Evolutionary conservation across 2,329 filamentous ascomycete species (phyloP).

Genomic region (Sphaerulina musiva): DNA sequence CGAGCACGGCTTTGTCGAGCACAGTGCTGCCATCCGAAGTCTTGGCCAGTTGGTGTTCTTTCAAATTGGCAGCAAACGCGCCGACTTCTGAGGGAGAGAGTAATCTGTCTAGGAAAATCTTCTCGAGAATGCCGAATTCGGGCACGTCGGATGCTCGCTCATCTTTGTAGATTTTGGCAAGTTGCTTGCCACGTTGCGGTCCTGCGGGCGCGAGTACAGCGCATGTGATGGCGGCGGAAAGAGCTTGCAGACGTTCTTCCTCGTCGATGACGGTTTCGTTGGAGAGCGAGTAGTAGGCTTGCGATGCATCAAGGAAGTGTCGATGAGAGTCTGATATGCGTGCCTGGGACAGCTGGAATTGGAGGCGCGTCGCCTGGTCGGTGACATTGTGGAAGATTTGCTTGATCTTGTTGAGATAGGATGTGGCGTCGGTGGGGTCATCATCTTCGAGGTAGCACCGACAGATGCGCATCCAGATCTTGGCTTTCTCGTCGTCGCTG

Average conservation of each 20-base stretch:
- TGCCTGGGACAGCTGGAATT: constrained; percentile 87
- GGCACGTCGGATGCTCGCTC: constrained; percentile 69
- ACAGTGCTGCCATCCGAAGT: constrained; percentile 90
- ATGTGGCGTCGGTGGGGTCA: constrained; percentile 76
- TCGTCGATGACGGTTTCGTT: constrained; percentile 73
- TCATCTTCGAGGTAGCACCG: constrained; percentile 91
- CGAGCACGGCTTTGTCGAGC: constrained; percentile 83
- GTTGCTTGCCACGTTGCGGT: constrained; percentile 68
- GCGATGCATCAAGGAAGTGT: constrained; percentile 78
- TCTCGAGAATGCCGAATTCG: constrained; percentile 85
- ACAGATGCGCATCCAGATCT: constrained; percentile 88
- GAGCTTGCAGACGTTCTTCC: constrained; percentile 74
- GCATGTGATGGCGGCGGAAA: constrained; percentile 83
- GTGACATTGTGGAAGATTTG: constrained; percentile 75
- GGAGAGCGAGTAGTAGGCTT: constrained; percentile 83
- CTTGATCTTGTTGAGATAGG: constrained; percentile 90
- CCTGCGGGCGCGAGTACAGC: constrained; percentile 89
- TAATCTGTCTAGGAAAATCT: constrained; percentile 91
- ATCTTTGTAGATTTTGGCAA: constrained; percentile 87
- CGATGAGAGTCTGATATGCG: constrained; percentile 87
- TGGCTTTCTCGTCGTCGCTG: constrained; percentile 72
- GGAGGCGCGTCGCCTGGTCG: constrained; percentile 67
- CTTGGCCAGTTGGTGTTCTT: constrained; percentile 81
- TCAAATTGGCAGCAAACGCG: constrained; percentile 72
- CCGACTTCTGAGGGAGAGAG: constrained; percentile 75